phyloP scores from a whole-genome alignment of 2,329 filamentous ascomycete genomes.

The Sclerotinia borealis region DNA sequence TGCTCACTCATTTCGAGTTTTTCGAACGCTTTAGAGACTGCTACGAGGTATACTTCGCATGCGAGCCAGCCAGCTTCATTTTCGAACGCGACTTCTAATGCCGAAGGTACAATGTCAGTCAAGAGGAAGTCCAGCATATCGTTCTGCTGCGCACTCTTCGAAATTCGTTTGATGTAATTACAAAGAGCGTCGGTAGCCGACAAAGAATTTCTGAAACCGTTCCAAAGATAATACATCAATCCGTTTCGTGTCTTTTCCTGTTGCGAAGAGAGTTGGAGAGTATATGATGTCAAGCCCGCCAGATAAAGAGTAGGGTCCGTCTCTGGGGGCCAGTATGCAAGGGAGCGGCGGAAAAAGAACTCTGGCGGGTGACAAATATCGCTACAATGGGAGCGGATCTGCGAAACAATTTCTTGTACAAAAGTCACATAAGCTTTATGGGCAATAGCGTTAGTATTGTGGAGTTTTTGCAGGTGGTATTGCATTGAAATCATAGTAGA shows the following conservation, averaged over 20 bases:
- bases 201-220: constrained; percentile 26
- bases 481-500: constrained; percentile 27
- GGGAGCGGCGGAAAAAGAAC: constrained; percentile 26
- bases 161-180: constrained; percentile 19
- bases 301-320: constrained; percentile 27
- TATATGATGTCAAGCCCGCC: constrained; percentile 28
- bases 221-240: constrained; percentile 29
- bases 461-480: constrained; percentile 20
- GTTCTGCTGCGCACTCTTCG: constrained; percentile 20
- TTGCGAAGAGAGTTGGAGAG: constrained; percentile 20
- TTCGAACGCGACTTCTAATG: constrained; percentile 23
- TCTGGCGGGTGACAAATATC: constrained; percentile 24
- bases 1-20: constrained; percentile 13
- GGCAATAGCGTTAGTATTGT: constrained; percentile 11
- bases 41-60: constrained; percentile 24
- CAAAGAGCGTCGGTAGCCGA: constrained; percentile 11
- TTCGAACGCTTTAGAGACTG: constrained; percentile 12
- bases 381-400: constrained; percentile 25
- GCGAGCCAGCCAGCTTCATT: constrained; percentile 22
- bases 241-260: constrained; percentile 19
- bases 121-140: constrained; percentile 27
- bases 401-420: constrained; percentile 20
- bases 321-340: constrained; percentile 27
- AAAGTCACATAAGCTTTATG: constrained; percentile 24
- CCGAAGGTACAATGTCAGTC: constrained; percentile 25